Conservation (phyloP, 495 filamentous ascomycete genomes). For the Halenospora varia region DNA sequence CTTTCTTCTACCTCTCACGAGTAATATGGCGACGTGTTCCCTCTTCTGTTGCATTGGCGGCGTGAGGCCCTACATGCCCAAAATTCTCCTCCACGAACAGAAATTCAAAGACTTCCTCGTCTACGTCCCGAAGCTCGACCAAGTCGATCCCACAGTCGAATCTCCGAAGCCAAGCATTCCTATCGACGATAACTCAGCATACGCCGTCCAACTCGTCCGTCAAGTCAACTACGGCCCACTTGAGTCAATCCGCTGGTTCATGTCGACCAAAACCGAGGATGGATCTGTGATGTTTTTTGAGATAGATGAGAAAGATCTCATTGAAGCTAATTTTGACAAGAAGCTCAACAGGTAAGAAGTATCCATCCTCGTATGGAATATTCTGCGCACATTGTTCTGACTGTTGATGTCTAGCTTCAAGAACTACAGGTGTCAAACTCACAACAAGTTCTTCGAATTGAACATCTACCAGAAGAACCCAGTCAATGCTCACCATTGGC, state of each 20-base stretch:
- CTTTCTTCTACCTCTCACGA: too few relatives aligned
- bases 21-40: too few relatives aligned
- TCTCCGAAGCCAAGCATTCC: neutral
- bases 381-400: neutral
- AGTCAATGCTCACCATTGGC: constrained; percentile 34
- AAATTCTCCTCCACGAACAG: constrained; percentile 20
- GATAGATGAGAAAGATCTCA: constrained; percentile 27
- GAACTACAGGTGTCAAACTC: constrained; percentile 31
- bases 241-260: constrained; percentile 32
- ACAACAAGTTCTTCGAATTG: constrained; percentile 36
- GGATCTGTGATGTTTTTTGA: constrained; percentile 22
- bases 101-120: constrained; percentile 27
- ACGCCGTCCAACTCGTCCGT: constrained; percentile 30
- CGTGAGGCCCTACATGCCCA: constrained; percentile 5
- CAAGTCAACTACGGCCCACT: constrained; percentile 34
- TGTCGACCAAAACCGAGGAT: constrained; percentile 6
- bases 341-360: constrained; percentile 33
- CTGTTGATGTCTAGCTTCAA: constrained; percentile 23
- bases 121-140: constrained; percentile 17
- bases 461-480: constrained; percentile 38
- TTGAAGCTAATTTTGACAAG: constrained; percentile 33
- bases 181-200: constrained; percentile 12
- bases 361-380: neutral
- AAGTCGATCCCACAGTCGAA: neutral
- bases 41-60: neutral